These are phyloP conservation scores for Eudorina sp. DNA, from an alignment of 139 green algal species.

Conservation along the genomic window DNA sequence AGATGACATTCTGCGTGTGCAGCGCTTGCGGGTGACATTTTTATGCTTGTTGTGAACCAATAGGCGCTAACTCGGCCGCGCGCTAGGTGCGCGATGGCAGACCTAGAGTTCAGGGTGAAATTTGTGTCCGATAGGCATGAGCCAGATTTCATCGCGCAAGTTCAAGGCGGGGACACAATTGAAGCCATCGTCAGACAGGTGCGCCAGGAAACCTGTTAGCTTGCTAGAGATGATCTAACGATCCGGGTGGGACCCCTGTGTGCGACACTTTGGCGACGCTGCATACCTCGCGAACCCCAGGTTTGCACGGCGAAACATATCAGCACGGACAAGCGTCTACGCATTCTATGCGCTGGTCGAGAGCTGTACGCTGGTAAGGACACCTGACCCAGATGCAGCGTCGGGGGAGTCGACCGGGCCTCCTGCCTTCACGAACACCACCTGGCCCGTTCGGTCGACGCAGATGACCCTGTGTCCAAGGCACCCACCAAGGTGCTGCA, in stretches of 20 bases:
- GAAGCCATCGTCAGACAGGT: neutral
- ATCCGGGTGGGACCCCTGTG: too few relatives aligned
- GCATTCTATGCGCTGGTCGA: constrained; percentile 55
- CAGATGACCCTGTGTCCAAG: constrained; percentile 49
- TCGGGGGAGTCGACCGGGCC: too few relatives aligned
- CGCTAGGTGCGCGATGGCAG: neutral
- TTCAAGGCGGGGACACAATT: neutral
- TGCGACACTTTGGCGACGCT: too few relatives aligned
- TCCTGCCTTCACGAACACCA: too few relatives aligned
- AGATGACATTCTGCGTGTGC: too few relatives aligned
- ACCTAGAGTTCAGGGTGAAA: neutral
- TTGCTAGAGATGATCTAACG: too few relatives aligned
- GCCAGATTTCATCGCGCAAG: constrained; percentile 10
- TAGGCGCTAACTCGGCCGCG: too few relatives aligned
- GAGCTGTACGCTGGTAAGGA: constrained; percentile 53
- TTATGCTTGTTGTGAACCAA: too few relatives aligned
- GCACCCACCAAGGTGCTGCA: constrained; percentile 50
- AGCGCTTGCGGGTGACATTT: too few relatives aligned
- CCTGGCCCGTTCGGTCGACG: neutral
- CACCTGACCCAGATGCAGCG: neutral
- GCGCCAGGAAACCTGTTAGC: neutral
- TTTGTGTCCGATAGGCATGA: constrained; percentile 25
- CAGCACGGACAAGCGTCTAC: constrained; percentile 14
- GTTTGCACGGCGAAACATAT: neutral
- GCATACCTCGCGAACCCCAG: too few relatives aligned